phyloP scores from a whole-genome alignment of 257 asterid genomes.

The Capsicum chinense region DNA sequence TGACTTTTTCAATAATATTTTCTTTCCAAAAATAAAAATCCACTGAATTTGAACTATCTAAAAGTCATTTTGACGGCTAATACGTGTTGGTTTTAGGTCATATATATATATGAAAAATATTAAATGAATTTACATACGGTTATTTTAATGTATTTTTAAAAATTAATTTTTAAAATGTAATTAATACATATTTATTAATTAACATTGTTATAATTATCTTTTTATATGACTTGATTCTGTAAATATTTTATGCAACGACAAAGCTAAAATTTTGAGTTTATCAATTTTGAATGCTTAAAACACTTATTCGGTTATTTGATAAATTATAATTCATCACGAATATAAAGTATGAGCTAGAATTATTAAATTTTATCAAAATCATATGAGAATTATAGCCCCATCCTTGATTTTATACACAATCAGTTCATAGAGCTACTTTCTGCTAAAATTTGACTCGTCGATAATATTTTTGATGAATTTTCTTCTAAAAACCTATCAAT shows the following conservation, averaged over 20 bases:
- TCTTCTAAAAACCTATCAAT: neutral
- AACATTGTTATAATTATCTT: neutral
- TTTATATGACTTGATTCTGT: neutral
- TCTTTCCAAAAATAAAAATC: neutral
- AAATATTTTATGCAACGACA: neutral
- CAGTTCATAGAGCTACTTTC: neutral
- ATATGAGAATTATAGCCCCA: neutral
- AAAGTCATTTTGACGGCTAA: neutral
- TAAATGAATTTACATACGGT: neutral
- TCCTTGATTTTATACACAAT: neutral
- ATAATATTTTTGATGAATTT: neutral
- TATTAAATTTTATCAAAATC: neutral
- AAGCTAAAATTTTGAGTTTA: neutral
- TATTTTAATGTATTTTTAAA: neutral
- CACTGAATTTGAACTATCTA: conserved; percentile 11
- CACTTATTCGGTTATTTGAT: neutral
- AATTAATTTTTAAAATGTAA: neutral
- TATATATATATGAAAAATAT: neutral
- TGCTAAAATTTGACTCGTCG: neutral
- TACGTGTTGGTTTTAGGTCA: neutral
- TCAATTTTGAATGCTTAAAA: neutral
- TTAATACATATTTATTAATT: neutral
- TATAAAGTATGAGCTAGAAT: neutral
- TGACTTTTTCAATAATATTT: conserved; percentile 7
- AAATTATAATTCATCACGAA: neutral